Evolutionary conservation across 164 flowering plant species (phyloP).

Genomic region (Vitis vinifera): DNA sequence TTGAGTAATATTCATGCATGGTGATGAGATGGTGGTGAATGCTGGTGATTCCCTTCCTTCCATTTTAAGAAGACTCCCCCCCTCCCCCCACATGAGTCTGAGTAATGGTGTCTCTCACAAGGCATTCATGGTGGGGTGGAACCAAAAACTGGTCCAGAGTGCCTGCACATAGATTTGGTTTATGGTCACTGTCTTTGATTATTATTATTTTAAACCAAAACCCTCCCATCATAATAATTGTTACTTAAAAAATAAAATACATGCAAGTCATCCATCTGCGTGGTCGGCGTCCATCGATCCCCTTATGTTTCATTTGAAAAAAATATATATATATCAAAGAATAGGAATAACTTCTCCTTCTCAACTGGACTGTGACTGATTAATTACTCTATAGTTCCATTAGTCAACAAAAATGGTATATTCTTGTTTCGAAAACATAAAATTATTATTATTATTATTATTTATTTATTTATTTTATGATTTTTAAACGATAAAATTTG

Average conservation of each 20-base stretch:
- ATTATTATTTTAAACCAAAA: background rate
- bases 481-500: no score
- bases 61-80: slow-evolving; percentile 13
- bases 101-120: slow-evolving; percentile 24
- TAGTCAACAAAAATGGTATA: no score
- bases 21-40: background rate
- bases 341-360: no score
- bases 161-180: slow-evolving; percentile 29
- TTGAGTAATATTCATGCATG: slow-evolving; percentile 17
- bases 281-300: no score
- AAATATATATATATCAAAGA: no score
- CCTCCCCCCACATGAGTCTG: slow-evolving; percentile 31
- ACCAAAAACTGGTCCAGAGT: slow-evolving; percentile 29
- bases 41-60: slow-evolving; percentile 10
- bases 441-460: no score
- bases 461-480: no score
- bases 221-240: background rate
- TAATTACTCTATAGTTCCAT: no score
- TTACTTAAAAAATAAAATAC: background rate
- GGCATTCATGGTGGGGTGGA: slow-evolving; percentile 7
- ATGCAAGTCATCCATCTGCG: no score
- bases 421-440: no score
- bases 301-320: no score
- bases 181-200: slow-evolving; percentile 9
- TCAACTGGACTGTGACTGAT: no score